Percentiles rank a stretch among this genome's conserved stretches.
Evolutionary conservation across 371 early-diverging fungal species (phyloP).

Genomic region (Batkoa obscura): DNA sequence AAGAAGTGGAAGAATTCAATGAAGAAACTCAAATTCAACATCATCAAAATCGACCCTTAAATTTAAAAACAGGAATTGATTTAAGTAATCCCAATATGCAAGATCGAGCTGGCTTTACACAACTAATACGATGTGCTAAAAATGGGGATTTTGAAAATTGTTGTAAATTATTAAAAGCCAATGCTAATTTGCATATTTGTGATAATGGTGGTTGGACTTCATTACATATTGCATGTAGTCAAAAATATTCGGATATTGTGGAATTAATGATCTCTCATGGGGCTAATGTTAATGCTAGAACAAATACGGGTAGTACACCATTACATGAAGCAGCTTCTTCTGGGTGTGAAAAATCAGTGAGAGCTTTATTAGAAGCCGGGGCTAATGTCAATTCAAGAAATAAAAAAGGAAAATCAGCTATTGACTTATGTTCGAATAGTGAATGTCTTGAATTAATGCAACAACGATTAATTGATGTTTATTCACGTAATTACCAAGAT

Average conservation of each 20-base stretch:
- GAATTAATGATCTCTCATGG: conserved; percentile 25
- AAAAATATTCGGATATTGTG: conserved; percentile 37
- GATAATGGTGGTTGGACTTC: conserved; percentile 49
- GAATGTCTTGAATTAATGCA: conserved; percentile 3
- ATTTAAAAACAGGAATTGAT: not conserved
- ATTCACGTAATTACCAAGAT: not conserved
- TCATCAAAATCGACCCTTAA: not conserved
- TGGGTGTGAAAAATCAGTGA: conserved; percentile 34
- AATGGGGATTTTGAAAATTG: conserved; percentile 27
- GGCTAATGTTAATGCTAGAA: conserved; percentile 33
- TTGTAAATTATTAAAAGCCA: conserved; percentile 19
- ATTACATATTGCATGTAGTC: conserved; percentile 42
- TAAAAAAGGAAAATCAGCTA: not conserved
- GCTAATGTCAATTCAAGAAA: conserved; percentile 24
- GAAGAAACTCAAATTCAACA: too few species aligned
- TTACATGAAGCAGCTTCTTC: conserved; percentile 62
- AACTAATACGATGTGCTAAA: conserved; percentile 27
- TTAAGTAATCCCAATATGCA: conserved; percentile 21
- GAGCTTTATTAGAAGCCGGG: conserved; percentile 30
- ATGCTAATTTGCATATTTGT: conserved; percentile 29
- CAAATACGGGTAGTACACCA: conserved; percentile 51
- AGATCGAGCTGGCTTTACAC: conserved; percentile 37
- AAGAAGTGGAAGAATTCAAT: too few species aligned
- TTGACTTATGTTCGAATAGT: not conserved
- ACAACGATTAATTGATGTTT: not conserved